phyloP scores from a whole-genome alignment of 2,329 filamentous ascomycete genomes.

The Bipolaris gigantea region DNA sequence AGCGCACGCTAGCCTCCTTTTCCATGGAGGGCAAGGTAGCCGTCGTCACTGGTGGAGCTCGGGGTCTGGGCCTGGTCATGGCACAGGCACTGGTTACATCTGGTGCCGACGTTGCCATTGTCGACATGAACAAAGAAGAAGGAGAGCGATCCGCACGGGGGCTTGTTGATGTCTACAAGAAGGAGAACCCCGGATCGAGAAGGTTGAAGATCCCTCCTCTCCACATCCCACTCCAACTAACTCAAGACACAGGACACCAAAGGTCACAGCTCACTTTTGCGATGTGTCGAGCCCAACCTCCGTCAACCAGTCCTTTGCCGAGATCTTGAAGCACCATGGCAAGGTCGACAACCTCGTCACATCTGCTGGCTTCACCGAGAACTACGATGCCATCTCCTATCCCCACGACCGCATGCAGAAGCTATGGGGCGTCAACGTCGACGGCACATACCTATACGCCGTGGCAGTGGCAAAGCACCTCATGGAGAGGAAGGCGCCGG shows the following conservation, averaged over 20 bases:
- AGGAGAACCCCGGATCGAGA: constrained; percentile 75
- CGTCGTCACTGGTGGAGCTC: constrained; percentile 86
- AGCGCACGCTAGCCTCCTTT: constrained; percentile 82
- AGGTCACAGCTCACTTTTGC: constrained; percentile 85
- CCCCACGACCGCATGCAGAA: constrained; percentile 89
- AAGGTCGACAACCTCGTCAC: constrained; percentile 92
- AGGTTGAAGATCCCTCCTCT: constrained; percentile 51
- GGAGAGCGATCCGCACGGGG: constrained; percentile 74
- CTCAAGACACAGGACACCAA: constrained; percentile 62
- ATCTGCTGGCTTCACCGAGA: constrained; percentile 95
- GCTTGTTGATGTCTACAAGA: constrained; percentile 73
- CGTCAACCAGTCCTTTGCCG: constrained; percentile 71
- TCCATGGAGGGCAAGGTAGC: constrained; percentile 82
- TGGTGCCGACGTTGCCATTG: constrained; percentile 85
- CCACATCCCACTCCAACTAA: constrained; percentile 1
- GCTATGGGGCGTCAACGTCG: constrained; percentile 92
- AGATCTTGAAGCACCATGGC: constrained; percentile 71
- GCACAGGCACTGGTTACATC: constrained; percentile 86
- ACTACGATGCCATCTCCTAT: constrained; percentile 89
- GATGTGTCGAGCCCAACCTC: constrained; percentile 82
- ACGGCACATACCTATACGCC: constrained; percentile 88
- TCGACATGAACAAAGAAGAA: constrained; percentile 91
- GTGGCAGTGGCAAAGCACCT: constrained; percentile 83
- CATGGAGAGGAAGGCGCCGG: constrained; percentile 75
- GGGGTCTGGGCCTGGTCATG: constrained; percentile 90